Base-by-base conservation (phyloP, 2,329 filamentous ascomycete genomes). In the Madurella mycetomatis region DNA sequence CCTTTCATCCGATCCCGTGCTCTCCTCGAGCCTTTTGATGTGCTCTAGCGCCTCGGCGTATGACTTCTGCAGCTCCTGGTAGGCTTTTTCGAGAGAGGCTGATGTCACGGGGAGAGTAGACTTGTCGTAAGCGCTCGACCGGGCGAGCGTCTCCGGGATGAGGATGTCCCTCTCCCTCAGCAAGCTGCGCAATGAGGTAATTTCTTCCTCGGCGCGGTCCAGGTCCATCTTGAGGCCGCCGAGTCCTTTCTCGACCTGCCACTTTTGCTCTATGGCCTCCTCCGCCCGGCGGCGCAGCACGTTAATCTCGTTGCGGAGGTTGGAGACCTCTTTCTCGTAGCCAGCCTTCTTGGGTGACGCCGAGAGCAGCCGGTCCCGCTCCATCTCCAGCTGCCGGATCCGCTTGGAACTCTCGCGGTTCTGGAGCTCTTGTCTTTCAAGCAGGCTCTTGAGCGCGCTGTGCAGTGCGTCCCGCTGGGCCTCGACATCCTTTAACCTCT, bases 251-350 rank as follows among this genome's bases (percentile, higher is more conserved):
- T 96, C 92, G 58, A 92, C 92, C 67, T 95, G 88, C 86, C 90
- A 97, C 72, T 97, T 97, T 66, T 95, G 89, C 66, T 96, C 90
- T 13, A 97, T 80, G 15, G 92, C 92, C 60, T 97, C 92, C 64
- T 99, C 92, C 31, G 92, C 92, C 51, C 94, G 85, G 58, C 86
- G 86, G 42, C 94, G 85, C 53, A 99, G 79, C 15, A 87, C 81
- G 49, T 88, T 89, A 58, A 99, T 88, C 68, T 99, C 94, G 19
- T 87, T 84, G 56, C 91, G 86, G 42, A 97, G 77, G 58, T 81
- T 85, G 1, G 81, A 78, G 7, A 97, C 88, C 66, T 97, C 92
- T 61, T 81, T 84, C 68, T 95, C 87, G 68, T 95, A 97, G 9
- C 89, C 88, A 5, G 84, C 83, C 62, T 87, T 86, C 60, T 84